phyloP scores from a whole-genome alignment of 2,329 filamentous ascomycete genomes.

The Colletotrichum neosansevieriae region DNA sequence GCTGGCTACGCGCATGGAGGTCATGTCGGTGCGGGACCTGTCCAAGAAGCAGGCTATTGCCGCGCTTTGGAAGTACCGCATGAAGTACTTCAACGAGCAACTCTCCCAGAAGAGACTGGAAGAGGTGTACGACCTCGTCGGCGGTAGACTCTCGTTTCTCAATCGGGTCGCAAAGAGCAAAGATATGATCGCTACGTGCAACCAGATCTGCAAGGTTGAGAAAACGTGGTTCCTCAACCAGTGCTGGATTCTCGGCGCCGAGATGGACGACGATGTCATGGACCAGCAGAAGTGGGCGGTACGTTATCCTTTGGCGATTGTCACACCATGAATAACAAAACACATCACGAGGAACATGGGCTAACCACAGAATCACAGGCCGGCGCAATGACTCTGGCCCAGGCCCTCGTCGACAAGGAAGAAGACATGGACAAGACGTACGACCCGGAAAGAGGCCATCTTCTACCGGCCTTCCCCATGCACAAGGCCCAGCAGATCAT shows the following conservation, averaged over 20 bases:
- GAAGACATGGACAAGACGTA: constrained; percentile 58
- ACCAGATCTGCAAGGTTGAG: constrained; percentile 77
- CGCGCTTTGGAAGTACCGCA: constrained; percentile 84
- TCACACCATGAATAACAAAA: background rate
- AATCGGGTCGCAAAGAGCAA: constrained; percentile 88
- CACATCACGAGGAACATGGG: no score
- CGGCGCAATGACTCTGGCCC: constrained; percentile 92
- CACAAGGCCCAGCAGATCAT: constrained; percentile 91
- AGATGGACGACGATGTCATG: constrained; percentile 98
- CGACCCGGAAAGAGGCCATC: constrained; percentile 36
- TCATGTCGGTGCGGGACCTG: constrained; percentile 87
- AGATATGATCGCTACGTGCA: constrained; percentile 84
- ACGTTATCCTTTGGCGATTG: constrained; percentile 52
- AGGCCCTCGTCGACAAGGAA: constrained; percentile 88
- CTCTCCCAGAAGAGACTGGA: constrained; percentile 70
- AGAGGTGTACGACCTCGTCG: constrained; percentile 86
- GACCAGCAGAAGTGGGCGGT: constrained; percentile 96
- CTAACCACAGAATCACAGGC: constrained; percentile 61
- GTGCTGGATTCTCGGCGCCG: constrained; percentile 78
- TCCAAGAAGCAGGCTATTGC: constrained; percentile 81
- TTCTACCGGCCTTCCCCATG: constrained; percentile 62
- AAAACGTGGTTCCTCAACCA: constrained; percentile 84
- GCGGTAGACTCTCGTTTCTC: constrained; percentile 88
- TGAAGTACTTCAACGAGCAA: constrained; percentile 78
- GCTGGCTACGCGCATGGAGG: constrained; percentile 93